These are phyloP conservation scores for Lasiodiplodia gonubiensis DNA, from an alignment of 2,329 filamentous ascomycete species.

Conservation along the genomic window DNA sequence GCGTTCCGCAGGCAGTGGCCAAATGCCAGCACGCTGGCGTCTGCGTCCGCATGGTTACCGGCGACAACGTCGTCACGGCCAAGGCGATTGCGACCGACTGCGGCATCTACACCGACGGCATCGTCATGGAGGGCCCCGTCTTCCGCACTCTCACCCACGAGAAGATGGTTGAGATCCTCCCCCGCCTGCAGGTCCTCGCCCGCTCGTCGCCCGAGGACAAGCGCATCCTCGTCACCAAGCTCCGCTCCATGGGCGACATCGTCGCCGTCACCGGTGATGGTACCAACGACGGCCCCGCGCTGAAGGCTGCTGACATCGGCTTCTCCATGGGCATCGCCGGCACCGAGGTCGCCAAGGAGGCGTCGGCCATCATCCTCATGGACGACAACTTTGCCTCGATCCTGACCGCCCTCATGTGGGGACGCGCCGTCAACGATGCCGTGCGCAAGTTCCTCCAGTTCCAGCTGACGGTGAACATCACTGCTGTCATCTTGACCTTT, in stretches of 20 bases:
- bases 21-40: slow-evolving; percentile 79
- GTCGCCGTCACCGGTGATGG: slow-evolving; percentile 85
- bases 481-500: slow-evolving; percentile 78
- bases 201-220: slow-evolving; percentile 79
- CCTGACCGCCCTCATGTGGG: slow-evolving; percentile 82
- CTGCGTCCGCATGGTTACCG: slow-evolving; percentile 83
- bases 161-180: slow-evolving; percentile 53
- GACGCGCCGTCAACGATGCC: slow-evolving; percentile 54
- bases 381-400: slow-evolving; percentile 89
- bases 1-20: slow-evolving; percentile 74
- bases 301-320: slow-evolving; percentile 81
- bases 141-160: slow-evolving; percentile 74
- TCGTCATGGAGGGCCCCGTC: slow-evolving; percentile 78
- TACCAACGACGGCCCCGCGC: slow-evolving; percentile 81
- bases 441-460: slow-evolving; percentile 63
- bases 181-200: slow-evolving; percentile 72
- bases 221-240: slow-evolving; percentile 70
- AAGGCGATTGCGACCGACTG: slow-evolving; percentile 80
- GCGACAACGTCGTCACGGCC: slow-evolving; percentile 80
- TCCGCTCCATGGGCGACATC: slow-evolving; percentile 58
- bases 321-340: slow-evolving; percentile 87
- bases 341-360: slow-evolving; percentile 84
- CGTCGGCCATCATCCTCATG: slow-evolving; percentile 84
- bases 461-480: slow-evolving; percentile 79
- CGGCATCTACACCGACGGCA: slow-evolving; percentile 70